A percentile compares a stretch with the other conserved stretches of the same genome.
These are phyloP conservation scores for Penicillium crystallinum DNA, from an alignment of 495 filamentous ascomycete genomes.

Conservation along the genomic window DNA sequence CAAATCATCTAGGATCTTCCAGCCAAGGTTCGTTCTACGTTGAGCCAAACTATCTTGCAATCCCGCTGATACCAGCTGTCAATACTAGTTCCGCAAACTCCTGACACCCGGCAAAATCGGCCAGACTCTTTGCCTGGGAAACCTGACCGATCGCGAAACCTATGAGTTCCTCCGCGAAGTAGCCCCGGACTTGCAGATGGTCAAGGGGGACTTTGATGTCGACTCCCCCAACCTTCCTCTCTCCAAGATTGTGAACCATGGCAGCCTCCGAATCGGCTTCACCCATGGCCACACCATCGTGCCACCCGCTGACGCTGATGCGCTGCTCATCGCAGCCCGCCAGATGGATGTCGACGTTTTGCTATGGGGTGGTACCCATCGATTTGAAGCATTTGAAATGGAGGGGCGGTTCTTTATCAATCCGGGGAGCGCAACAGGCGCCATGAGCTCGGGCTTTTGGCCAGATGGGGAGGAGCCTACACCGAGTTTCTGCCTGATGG, in stretches of 20 bases:
- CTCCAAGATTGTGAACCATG: slow-evolving; percentile 91
- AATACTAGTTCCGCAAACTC: slow-evolving; percentile 87
- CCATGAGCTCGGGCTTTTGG: slow-evolving; percentile 68
- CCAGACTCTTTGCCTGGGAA: slow-evolving; percentile 94
- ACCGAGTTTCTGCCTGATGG: slow-evolving; percentile 98
- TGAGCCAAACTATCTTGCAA: background rate
- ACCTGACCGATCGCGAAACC: slow-evolving; percentile 89
- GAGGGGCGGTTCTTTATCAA: slow-evolving; percentile 99
- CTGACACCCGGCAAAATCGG: slow-evolving; percentile 96
- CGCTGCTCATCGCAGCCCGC: slow-evolving; percentile 85
- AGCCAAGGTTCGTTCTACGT: slow-evolving; percentile 61
- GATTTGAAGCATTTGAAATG: slow-evolving; percentile 97
- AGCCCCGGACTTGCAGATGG: slow-evolving; percentile 91
- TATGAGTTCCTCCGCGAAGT: slow-evolving; percentile 92
- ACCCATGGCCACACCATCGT: slow-evolving; percentile 96
- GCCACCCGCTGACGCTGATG: slow-evolving; percentile 83
- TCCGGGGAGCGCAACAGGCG: slow-evolving; percentile 89
- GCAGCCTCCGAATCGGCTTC: slow-evolving; percentile 88
- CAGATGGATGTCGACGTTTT: slow-evolving; percentile 96
- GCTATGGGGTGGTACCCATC: slow-evolving; percentile 95
- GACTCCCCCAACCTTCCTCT: slow-evolving; percentile 86
- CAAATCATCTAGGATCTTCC: slow-evolving; percentile 67
- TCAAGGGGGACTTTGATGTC: slow-evolving; percentile 89
- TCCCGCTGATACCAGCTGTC: background rate
- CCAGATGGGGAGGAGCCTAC: slow-evolving; percentile 72